Base-by-base conservation (phyloP, 495 filamentous ascomycete species). In the Achaetomiella virescens region DNA sequence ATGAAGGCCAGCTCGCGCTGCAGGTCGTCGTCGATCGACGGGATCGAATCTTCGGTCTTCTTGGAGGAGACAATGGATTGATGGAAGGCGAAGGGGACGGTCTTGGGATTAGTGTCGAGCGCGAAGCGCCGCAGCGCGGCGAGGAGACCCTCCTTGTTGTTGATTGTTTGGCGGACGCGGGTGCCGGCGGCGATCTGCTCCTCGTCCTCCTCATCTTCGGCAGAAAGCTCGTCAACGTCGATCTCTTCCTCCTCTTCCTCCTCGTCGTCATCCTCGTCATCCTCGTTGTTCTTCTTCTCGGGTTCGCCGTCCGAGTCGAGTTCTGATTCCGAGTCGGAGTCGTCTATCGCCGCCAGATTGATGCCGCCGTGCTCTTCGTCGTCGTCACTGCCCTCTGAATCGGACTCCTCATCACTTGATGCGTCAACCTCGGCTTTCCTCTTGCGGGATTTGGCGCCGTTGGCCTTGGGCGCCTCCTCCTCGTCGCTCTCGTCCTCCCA, bases 111-210 rank as follows among this genome's bases (percentile, higher is more conserved):
- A 76, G 61, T 78, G 52, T 88, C 81, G 59, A 89, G 69, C 44
- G 75, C 70, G 64, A 98, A 90, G 63, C 89, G 88, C 62, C 86
- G 86, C 52, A 90, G 78, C 27, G 88, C 81, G 57, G 85, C 73
- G 53, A 78, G 82, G 35, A 98, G 88, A 20, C 90, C 93, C 53
- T 88, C 73, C 48, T 88, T 89, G 76, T 98, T 98, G 79, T 98
- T 97, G 75, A 97, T 97, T 42, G 91, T 97, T 59, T 96, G 85
- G 60, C 92, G 90, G 66, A 93, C 89, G 70, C 95, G 85, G 17
- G 90, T 87, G 48, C 93, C 78, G 15, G 66, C 66, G 20, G 56
- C 55, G 8, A 95, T 74, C 62, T 96, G 92, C 59, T 87, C 90
- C 61, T 84, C 85, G 57, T 93, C 89, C 63, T 88, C 87, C 22